Base-by-base conservation (phyloP, 352 stramenopile genomes). In the Phytophthora brassicae region DNA sequence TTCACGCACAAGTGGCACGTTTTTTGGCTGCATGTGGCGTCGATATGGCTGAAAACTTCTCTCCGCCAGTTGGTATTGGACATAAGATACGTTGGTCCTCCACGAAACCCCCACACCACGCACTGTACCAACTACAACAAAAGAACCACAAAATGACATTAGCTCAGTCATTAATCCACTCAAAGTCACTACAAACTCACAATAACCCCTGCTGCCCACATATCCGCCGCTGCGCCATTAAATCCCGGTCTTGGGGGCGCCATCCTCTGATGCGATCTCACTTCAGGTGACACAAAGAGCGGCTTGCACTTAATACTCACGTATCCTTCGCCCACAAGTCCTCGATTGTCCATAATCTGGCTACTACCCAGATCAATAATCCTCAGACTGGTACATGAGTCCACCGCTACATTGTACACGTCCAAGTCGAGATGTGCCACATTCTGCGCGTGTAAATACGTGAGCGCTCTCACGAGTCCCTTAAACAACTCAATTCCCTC, bases 261-360 rank as follows among this genome's bases (percentile, higher is more conserved):
- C 26, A 85, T 70, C 42, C 75, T 82, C 42, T 86, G 72, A 53
- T 93, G 77, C 8, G 66, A 66, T 29, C 79, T 71, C 57, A 95
- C 70, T 64, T 95, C 86, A 1, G 86, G 86, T 2, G 86, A 69
- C 29, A 92, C 82, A 59, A 90, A 95, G 38, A 85, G 56, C 13
- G 78, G 80, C 44, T 95, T 95, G 62, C 75, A 88, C 74, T 95
- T 95, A 74, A 95, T 90, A n/a, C 71, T 76, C 8, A 87, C 79
- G 58, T 79, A 71, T 0, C 86, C 86, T 1, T 59, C 72, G 1
- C 79, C 84, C 20, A 86, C 86, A 23, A 84, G 28, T 0, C 79
- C 74, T 38, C 75, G 66, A 58, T 90, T 75, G 55, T 93, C 83
- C 63, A 92, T 84, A 36, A 95, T 64, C 62, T 91, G 86, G 50